A percentile compares a stretch with the other conserved stretches of the same genome.
Conservation (phyloP, 2,329 filamentous ascomycete genomes). For the Gyromitra esculenta region DNA sequence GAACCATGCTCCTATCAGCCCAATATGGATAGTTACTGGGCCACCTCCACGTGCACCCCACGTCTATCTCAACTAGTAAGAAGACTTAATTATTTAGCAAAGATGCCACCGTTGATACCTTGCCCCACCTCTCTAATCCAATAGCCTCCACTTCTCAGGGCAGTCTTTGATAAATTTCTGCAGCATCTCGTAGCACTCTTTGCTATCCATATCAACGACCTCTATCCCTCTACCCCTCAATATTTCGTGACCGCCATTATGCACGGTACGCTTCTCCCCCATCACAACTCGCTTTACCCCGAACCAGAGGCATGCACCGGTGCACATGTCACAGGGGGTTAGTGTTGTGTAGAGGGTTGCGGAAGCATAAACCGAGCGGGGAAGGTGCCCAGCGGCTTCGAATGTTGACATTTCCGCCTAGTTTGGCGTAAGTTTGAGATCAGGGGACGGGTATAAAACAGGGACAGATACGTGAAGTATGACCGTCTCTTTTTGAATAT, state of each 20-base stretch:
- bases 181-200: slow-evolving; percentile 75
- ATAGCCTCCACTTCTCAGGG: slow-evolving; percentile 71
- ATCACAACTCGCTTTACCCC: slow-evolving; percentile 78
- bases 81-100: not conserved
- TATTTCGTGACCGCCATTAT: slow-evolving; percentile 75
- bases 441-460: too few species aligned
- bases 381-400: slow-evolving; percentile 76
- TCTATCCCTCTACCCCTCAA: slow-evolving; percentile 74
- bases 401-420: slow-evolving; percentile 81
- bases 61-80: not conserved
- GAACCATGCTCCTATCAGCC: not conserved
- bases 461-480: slow-evolving; percentile 69
- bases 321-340: slow-evolving; percentile 84
- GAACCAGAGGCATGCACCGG: slow-evolving; percentile 73
- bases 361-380: slow-evolving; percentile 73
- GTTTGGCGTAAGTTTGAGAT: slow-evolving; percentile 62
- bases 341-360: slow-evolving; percentile 86
- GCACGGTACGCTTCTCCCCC: slow-evolving; percentile 78
- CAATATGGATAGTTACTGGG: not conserved
- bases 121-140: not conserved
- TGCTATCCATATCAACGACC: slow-evolving; percentile 74
- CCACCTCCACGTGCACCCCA: too few species aligned
- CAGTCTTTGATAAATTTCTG: slow-evolving; percentile 76
- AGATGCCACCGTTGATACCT: too few species aligned
- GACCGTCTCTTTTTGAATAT: slow-evolving; percentile 75